Evolutionary conservation across 2,329 filamentous ascomycete genomes (phyloP), one percentile per base, ranked within the genome.

Genomic region (Aspergillus quadrilineatus): DNA sequence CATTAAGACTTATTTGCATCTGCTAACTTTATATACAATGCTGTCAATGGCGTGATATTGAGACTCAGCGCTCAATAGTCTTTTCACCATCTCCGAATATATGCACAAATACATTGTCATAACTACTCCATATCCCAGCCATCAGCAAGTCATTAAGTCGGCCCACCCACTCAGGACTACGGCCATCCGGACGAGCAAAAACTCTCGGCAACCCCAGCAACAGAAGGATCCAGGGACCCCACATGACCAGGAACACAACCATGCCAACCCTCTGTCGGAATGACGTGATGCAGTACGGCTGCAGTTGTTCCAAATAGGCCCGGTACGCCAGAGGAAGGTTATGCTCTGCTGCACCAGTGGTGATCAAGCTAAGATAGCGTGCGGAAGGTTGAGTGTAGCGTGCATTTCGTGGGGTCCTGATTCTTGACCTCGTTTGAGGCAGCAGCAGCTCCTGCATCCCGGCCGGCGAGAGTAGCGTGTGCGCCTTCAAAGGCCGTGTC

Each of bases 41-140:
- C 34, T 5, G 34, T 14, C 14, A 2, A 10, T 10, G 10, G 30
- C 30, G 22, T 22, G 22, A 22, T 22, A 34, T 34, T 10, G 10
- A 14, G 17, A 26, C 7, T 34, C 30, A 43, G 36, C 50, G 30
- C 34, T 49, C 65, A 17, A 79, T 67, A 1, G 83, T 86, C 64
- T 84, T 83, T 79, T 97, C 93, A 0, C 94, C 94, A 68, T 97
- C 89, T 0, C 93, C 93, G 78, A 95, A 97, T 0, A 87, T 41
- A 0, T 74, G 76, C 71, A 85, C 87, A 63, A 88, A 87, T 15
- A 84, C 68, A 0, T 50, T 58, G 74, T 91, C 88, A 73, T 92
- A 90, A 46, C 74, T 80, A 45, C 63, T 66, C 89, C 89, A 92
- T 63, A 86, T 73, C 0, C 79, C 69, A 1, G 75, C 79, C 57